These are phyloP conservation scores for Neurospora sp. DNA, from an alignment of 2,329 filamentous ascomycete species.

Conservation along the genomic window DNA sequence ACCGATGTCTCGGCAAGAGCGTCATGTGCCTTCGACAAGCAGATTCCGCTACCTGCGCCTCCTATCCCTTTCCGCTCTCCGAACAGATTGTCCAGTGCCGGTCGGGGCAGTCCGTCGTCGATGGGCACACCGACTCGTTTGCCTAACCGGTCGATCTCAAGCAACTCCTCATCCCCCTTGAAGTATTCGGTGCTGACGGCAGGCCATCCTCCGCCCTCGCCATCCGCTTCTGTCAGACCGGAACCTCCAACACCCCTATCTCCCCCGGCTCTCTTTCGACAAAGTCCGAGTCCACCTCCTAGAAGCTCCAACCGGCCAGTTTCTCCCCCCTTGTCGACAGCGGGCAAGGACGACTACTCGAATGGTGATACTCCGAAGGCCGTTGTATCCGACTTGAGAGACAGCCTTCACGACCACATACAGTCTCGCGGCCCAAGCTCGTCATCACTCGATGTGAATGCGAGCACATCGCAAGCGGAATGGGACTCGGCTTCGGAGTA, in stretches of 20 bases:
- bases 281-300: neutral
- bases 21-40: neutral
- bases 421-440: neutral
- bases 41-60: neutral
- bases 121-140: neutral
- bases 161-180: neutral
- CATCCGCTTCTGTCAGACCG: neutral
- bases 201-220: neutral
- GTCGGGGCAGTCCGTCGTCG: neutral
- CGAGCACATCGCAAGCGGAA: neutral
- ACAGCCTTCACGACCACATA: neutral
- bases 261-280: neutral
- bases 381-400: too few species aligned
- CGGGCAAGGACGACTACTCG: neutral
- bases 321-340: neutral
- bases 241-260: neutral
- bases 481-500: neutral
- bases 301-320: neutral
- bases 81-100: neutral
- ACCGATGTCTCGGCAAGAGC: neutral
- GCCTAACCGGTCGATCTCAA: neutral
- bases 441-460: neutral
- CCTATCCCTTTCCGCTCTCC: neutral
- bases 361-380: neutral
- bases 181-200: neutral